Evolutionary conservation across 306 rosid species (phyloP), one percentile per base, ranked within the genome.

Genomic region (Trifolium subterraneum): DNA sequence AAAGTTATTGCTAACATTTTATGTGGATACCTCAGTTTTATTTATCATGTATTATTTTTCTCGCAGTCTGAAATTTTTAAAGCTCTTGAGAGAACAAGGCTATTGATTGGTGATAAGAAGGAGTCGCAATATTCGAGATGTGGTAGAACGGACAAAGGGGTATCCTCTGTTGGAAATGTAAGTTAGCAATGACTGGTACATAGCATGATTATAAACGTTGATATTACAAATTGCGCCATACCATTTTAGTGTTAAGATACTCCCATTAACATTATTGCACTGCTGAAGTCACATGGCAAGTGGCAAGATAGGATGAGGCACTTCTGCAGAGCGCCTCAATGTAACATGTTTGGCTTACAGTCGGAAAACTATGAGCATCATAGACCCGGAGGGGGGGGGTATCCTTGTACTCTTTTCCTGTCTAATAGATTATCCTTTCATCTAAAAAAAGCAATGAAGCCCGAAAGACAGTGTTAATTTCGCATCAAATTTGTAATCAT

Each of bases 111-210:
- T 75, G 94, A 88, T 86, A 89, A 74, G 83, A 93, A 91, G 89
- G 96, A 89, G 75, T 87, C 92, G 15, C 90, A 80, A 63, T 93
- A 93, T 86, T 91, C 98, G 31, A 88, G 98, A 87, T 91, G 98
- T 84, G 98, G 98, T 41, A 88, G 98, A 84, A 93, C 98, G 47
- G 98, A 91, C 81, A 91, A 81, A 85, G 98, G 98, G 69, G 98
- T 91, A 75, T 93, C 98, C 42, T 87, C 98, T 60, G 87, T 89
- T 83, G 98, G 98, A 81, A 97, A 93, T 79, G 98, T 91, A 87
- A 91, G 98, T 80, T 48, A 54, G 66, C 31, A 68, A 52, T 61
- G 45, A 18, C 71, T 12, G 70, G 54, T 55, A 56, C 71, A 63
- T 47, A 29, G 58, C 75, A 38, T 45, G 61, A 20, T 72, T 73